Evolutionary conservation across 805 yeast genomes (phyloP).

Genomic region (Candida broadrunensis): DNA sequence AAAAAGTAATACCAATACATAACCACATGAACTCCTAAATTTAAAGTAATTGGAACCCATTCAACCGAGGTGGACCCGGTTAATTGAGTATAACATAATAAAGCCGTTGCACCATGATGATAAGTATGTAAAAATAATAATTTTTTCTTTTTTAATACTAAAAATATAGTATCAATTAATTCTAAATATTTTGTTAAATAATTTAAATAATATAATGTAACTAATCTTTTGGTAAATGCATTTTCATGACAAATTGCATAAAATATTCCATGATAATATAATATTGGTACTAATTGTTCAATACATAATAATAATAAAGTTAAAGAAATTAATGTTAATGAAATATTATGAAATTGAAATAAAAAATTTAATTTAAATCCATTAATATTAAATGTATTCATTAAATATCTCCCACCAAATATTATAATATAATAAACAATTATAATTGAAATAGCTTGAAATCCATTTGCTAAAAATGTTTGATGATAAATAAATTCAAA

Average conservation of each 20-base stretch:
- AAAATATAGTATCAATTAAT: constrained; percentile 85
- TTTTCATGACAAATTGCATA: constrained; percentile 76
- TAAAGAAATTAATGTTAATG: constrained; percentile 68
- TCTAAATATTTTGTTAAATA: constrained; percentile 88
- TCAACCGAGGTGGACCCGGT: constrained; percentile 87
- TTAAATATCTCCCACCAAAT: constrained; percentile 70
- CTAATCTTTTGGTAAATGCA: constrained; percentile 83
- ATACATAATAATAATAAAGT: constrained; percentile 62
- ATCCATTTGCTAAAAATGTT: constrained; percentile 66
- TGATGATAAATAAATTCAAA: constrained; percentile 66
- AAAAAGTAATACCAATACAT: constrained; percentile 98
- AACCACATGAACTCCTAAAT: constrained; percentile 88
- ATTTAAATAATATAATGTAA: constrained; percentile 83
- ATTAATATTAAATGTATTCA: constrained; percentile 47
- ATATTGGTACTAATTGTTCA: constrained; percentile 84
- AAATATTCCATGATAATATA: constrained; percentile 71
- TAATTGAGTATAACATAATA: constrained; percentile 89
- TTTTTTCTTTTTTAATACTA: constrained; percentile 89
- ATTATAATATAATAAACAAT: constrained; percentile 38
- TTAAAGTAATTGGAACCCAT: constrained; percentile 91
- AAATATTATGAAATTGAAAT: constrained; percentile 83
- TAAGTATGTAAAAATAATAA: constrained; percentile 91
- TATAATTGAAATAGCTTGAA: constrained; percentile 47
- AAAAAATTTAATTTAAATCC: constrained; percentile 72
- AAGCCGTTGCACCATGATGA: constrained; percentile 98